Percentiles rank a stretch among this genome's conserved stretches.
These are phyloP conservation scores for Ceraceosorus bombacis DNA, from an alignment of 1,284 basidiomycete species.

Conservation along the genomic window DNA sequence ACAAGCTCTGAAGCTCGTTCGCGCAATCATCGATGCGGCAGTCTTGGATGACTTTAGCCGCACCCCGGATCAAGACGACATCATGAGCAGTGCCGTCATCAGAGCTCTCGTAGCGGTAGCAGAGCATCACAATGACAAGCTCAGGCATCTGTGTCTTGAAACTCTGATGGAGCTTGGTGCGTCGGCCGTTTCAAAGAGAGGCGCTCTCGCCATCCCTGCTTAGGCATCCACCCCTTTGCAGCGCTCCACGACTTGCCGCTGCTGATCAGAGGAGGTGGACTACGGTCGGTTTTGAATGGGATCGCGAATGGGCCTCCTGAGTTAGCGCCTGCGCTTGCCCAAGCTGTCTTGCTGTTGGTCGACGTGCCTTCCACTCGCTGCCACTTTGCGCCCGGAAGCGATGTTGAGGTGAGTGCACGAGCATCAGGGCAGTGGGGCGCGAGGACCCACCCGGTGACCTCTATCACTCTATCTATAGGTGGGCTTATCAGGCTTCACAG, in stretches of 20 bases:
- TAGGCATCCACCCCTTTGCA: background rate
- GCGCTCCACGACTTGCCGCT: constrained; percentile 78
- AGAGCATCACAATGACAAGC: constrained; percentile 83
- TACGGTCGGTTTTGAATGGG: constrained; percentile 76
- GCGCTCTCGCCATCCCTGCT: background rate
- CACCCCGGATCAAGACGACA: constrained; percentile 37
- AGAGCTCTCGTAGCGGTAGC: constrained; percentile 84
- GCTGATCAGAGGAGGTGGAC: constrained; percentile 70
- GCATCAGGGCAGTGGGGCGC: constrained; percentile 2
- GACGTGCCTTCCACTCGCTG: constrained; percentile 76
- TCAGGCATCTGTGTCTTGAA: constrained; percentile 74
- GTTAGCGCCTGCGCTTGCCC: constrained; percentile 72
- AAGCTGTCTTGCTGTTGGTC: constrained; percentile 72
- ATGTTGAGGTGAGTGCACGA: constrained; percentile 65
- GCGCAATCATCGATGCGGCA: constrained; percentile 66
- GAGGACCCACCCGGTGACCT: background rate
- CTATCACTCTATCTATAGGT: background rate
- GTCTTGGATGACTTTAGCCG: background rate
- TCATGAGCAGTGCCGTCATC: constrained; percentile 44
- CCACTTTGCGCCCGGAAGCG: constrained; percentile 72
- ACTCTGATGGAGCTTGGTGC: constrained; percentile 82
- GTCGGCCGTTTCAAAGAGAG: constrained; percentile 35
- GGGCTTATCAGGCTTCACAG: constrained; percentile 47
- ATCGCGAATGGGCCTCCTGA: constrained; percentile 81
- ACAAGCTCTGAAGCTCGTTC: constrained; percentile 84